These are phyloP conservation scores for Penicillium sp. DNA, from an alignment of 2,329 filamentous ascomycete genomes.

Conservation along the genomic window DNA sequence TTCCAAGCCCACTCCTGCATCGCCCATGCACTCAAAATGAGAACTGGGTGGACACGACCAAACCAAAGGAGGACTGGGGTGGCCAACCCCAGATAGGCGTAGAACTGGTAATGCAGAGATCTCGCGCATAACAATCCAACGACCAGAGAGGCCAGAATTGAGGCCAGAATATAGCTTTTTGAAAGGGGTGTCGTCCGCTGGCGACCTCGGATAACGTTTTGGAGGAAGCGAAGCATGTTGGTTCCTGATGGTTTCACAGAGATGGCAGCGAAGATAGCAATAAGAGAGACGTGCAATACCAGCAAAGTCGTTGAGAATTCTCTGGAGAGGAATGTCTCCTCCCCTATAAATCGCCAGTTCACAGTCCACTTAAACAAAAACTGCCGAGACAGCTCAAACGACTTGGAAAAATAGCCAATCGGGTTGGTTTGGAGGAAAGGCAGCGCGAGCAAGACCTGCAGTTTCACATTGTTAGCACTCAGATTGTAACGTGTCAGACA, in stretches of 20 bases:
- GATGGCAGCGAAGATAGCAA: slow-evolving; percentile 60
- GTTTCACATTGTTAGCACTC: background rate
- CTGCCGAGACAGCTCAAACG: slow-evolving; percentile 84
- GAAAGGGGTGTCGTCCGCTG: slow-evolving; percentile 57
- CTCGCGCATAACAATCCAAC: slow-evolving; percentile 81
- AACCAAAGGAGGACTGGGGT: slow-evolving; percentile 84
- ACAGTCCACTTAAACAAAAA: slow-evolving; percentile 99
- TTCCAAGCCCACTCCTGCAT: slow-evolving; percentile 93
- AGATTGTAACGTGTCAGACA: background rate
- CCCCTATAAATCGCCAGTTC: slow-evolving; percentile 94
- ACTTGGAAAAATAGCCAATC: slow-evolving; percentile 67
- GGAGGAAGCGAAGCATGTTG: slow-evolving; percentile 52
- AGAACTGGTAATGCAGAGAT: slow-evolving; percentile 93
- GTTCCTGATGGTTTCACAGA: slow-evolving; percentile 68
- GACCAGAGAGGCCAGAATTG: slow-evolving; percentile 68
- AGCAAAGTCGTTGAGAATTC: slow-evolving; percentile 65
- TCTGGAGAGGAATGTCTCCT: slow-evolving; percentile 69
- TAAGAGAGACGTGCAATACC: slow-evolving; percentile 58
- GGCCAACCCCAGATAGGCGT: slow-evolving; percentile 82
- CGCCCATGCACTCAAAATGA: slow-evolving; percentile 66
- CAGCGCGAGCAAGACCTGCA: slow-evolving; percentile 50
- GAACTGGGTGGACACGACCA: slow-evolving; percentile 60
- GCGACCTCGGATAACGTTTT: slow-evolving; percentile 49
- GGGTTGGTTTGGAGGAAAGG: slow-evolving; percentile 65
- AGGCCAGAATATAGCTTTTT: slow-evolving; percentile 68